Conservation (phyloP, 352 stramenopile genomes). For the Phytopythium sindhum region DNA sequence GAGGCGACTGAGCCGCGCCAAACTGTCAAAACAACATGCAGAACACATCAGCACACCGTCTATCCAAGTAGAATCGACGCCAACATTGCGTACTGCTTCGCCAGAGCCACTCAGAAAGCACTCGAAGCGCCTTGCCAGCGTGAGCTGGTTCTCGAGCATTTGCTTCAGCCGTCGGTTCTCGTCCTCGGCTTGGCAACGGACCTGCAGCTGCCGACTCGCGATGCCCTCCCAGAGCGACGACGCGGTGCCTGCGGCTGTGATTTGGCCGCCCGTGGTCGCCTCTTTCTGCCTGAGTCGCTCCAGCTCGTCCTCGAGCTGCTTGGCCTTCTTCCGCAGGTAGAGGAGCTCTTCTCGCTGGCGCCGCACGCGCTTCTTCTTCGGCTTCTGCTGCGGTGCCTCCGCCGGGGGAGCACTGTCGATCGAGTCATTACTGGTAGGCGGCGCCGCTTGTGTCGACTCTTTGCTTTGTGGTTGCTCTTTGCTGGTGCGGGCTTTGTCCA, state of each 20-base stretch:
- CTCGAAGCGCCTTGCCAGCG: conserved; percentile 9
- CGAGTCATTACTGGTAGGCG: not conserved
- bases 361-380: conserved; percentile 32
- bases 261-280: not conserved
- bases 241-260: not conserved
- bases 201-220: conserved; percentile 6
- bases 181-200: conserved; percentile 1
- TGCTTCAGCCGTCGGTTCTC: conserved; percentile 13
- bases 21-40: not conserved
- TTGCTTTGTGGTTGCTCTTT: not conserved
- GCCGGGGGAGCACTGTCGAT: not conserved
- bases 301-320: conserved; percentile 37
- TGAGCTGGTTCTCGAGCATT: conserved; percentile 11
- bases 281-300: not conserved
- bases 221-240: conserved; percentile 13
- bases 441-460: not conserved
- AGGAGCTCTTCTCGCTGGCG: conserved; percentile 39
- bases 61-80: not conserved
- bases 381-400: not conserved
- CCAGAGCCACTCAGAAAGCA: not conserved
- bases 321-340: conserved; percentile 39
- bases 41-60: not conserved
- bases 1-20: not conserved
- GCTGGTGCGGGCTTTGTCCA: not conserved
- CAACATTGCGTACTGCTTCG: not conserved